These are phyloP conservation scores for Malus sylvestris DNA, from an alignment of 306 rosid species.

Conservation along the genomic window DNA sequence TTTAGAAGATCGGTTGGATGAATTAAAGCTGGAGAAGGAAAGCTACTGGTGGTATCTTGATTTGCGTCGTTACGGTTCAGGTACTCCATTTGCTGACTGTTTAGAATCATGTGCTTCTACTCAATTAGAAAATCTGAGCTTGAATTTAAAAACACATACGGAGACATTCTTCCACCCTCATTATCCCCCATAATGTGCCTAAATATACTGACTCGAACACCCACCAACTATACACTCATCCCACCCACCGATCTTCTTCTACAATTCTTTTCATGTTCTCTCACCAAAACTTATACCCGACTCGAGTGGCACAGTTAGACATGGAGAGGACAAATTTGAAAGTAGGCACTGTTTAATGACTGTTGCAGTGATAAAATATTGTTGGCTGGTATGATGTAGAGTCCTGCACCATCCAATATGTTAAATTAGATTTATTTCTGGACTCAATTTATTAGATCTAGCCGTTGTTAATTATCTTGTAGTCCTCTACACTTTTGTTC, in stretches of 20 bases:
- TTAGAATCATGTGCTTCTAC: not conserved
- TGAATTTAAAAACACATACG: not conserved
- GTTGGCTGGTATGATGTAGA: not conserved
- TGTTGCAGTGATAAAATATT: too few species aligned
- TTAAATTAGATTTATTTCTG: not conserved
- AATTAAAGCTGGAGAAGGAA: slow-evolving; percentile 70
- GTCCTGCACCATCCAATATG: not conserved
- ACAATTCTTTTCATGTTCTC: not conserved
- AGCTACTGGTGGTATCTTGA: slow-evolving; percentile 98
- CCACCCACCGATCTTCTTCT: not conserved
- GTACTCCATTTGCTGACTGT: slow-evolving; percentile 20
- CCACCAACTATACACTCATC: not conserved
- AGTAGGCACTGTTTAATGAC: too few species aligned
- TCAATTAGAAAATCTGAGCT: not conserved
- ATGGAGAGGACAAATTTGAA: too few species aligned
- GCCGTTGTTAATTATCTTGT: not conserved
- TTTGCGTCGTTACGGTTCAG: slow-evolving; percentile 97
- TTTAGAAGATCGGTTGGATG: slow-evolving; percentile 82
- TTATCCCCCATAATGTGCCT: not conserved
- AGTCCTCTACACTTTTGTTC: not conserved
- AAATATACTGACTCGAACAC: not conserved
- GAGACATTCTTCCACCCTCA: not conserved
- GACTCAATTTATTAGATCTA: not conserved
- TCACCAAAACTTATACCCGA: too few species aligned
- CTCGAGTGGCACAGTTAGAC: too few species aligned